Evolutionary conservation across 352 stramenopile genomes (phyloP).

Genomic region (Phytophthora cryptogea): DNA sequence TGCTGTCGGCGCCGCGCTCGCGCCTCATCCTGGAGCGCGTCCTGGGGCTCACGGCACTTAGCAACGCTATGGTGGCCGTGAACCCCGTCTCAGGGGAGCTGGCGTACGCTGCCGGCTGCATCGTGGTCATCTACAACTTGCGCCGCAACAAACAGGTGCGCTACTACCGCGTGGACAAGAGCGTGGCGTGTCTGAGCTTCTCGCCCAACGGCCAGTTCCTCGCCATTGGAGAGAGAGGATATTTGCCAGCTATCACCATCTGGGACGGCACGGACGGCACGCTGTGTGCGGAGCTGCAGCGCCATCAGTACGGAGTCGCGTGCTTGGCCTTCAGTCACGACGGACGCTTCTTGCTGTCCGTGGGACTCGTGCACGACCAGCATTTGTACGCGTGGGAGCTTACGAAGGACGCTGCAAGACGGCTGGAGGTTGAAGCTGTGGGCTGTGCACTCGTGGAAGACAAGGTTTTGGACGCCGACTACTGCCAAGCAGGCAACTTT

Average conservation of each 20-base stretch:
- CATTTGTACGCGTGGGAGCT: constrained; percentile 82
- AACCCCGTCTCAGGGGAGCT: constrained; percentile 81
- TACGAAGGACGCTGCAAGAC: constrained; percentile 21
- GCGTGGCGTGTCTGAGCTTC: constrained; percentile 82
- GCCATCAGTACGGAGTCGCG: constrained; percentile 81
- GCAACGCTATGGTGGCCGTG: constrained; percentile 77
- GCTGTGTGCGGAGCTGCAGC: constrained; percentile 82
- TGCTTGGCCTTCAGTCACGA: constrained; percentile 83
- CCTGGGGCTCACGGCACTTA: constrained; percentile 71
- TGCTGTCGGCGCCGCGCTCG: constrained; percentile 29
- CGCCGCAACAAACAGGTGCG: constrained; percentile 84
- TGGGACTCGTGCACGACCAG: constrained; percentile 83
- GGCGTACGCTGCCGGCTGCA: constrained; percentile 85
- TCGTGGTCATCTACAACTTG: constrained; percentile 92
- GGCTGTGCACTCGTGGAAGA: constrained; percentile 60
- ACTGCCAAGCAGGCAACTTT: constrained; percentile 67
- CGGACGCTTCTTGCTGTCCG: constrained; percentile 62
- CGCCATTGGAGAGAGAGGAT: constrained; percentile 88
- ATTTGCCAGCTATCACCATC: constrained; percentile 84
- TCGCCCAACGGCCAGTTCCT: constrained; percentile 84
- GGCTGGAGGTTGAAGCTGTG: constrained; percentile 32
- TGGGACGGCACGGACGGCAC: constrained; percentile 81
- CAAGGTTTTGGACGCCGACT: constrained; percentile 78
- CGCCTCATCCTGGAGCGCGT: constrained; percentile 85
- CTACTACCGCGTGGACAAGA: constrained; percentile 90